phyloP scores from a whole-genome alignment of 2,329 filamentous ascomycete genomes.

The Cytospora piceicola region DNA sequence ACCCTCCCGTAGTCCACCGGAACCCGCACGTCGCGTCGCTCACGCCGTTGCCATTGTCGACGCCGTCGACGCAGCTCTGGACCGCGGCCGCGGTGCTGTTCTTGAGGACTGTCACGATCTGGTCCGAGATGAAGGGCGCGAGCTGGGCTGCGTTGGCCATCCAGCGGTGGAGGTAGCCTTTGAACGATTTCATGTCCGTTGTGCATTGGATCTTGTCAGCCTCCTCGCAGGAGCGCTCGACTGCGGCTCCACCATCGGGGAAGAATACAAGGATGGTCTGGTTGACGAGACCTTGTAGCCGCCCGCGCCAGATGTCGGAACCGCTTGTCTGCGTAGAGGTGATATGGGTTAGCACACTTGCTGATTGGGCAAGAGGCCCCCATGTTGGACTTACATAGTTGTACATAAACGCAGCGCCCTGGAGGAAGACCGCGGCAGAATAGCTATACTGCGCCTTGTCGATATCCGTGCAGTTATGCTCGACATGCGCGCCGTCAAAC shows the following conservation, averaged over 20 bases:
- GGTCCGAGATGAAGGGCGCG: slow-evolving; percentile 50
- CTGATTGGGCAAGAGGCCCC: neutral
- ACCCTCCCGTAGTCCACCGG: slow-evolving; percentile 50
- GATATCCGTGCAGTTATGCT: slow-evolving; percentile 57
- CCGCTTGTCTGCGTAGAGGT: slow-evolving; percentile 47
- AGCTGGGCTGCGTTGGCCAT: slow-evolving; percentile 53
- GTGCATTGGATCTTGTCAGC: slow-evolving; percentile 54
- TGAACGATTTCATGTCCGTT: slow-evolving; percentile 63
- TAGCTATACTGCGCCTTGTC: slow-evolving; percentile 64
- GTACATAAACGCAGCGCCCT: slow-evolving; percentile 67
- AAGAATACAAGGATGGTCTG: slow-evolving; percentile 42
- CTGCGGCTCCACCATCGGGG: slow-evolving; percentile 43
- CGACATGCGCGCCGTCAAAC: slow-evolving; percentile 60
- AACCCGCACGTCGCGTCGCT: slow-evolving; percentile 53
- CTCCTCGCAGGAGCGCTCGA: slow-evolving; percentile 58
- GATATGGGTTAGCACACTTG: slow-evolving; percentile 2
- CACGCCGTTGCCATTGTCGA: slow-evolving; percentile 34
- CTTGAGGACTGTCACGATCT: slow-evolving; percentile 49
- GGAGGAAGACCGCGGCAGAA: slow-evolving; percentile 61
- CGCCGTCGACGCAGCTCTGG: slow-evolving; percentile 43
- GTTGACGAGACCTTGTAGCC: slow-evolving; percentile 53
- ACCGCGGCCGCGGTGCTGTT: slow-evolving; percentile 54
- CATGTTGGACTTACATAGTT: slow-evolving; percentile 51
- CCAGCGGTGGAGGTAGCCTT: slow-evolving; percentile 57
- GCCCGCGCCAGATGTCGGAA: slow-evolving; percentile 54